A percentile compares a stretch with the other conserved stretches of the same genome.
These are phyloP conservation scores for Globisporangium lucens DNA, from an alignment of 352 stramenopile genomes.

Conservation along the genomic window DNA sequence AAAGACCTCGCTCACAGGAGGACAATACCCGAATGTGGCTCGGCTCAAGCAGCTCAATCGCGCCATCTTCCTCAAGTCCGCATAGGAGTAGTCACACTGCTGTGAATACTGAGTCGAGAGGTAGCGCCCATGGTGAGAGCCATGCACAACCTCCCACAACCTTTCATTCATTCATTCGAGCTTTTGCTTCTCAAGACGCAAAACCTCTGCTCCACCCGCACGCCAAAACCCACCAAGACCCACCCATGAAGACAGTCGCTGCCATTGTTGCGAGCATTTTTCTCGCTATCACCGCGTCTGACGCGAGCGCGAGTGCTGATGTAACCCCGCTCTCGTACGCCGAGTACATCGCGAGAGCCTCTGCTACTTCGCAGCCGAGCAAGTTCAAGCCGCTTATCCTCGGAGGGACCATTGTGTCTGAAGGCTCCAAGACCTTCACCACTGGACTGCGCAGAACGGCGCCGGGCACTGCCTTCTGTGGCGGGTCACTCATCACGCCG, in stretches of 20 bases:
- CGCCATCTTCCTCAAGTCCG: not conserved
- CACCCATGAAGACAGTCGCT: not conserved
- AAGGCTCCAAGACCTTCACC: slow-evolving; percentile 49
- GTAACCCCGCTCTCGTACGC: slow-evolving; percentile 4
- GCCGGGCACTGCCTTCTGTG: slow-evolving; percentile 42
- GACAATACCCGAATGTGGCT: not conserved
- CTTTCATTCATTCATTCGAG: not conserved
- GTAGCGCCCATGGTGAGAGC: not conserved
- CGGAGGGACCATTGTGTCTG: slow-evolving; percentile 33
- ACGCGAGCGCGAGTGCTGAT: not conserved
- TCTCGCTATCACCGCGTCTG: not conserved
- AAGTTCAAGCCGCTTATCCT: slow-evolving; percentile 40
- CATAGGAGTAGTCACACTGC: too few species aligned
- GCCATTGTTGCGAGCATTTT: not conserved
- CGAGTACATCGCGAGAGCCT: slow-evolving; percentile 5
- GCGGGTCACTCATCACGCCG: slow-evolving; percentile 60
- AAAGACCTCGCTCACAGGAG: not conserved
- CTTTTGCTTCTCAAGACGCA: not conserved
- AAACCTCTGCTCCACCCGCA: not conserved
- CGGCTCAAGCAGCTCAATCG: not conserved
- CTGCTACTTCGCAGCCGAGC: not conserved
- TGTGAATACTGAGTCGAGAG: too few species aligned
- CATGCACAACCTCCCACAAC: not conserved
- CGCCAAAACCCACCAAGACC: not conserved
- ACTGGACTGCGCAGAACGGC: slow-evolving; percentile 33